phyloP scores from a whole-genome alignment of 345 rosid species.

The Acer saccharum region DNA sequence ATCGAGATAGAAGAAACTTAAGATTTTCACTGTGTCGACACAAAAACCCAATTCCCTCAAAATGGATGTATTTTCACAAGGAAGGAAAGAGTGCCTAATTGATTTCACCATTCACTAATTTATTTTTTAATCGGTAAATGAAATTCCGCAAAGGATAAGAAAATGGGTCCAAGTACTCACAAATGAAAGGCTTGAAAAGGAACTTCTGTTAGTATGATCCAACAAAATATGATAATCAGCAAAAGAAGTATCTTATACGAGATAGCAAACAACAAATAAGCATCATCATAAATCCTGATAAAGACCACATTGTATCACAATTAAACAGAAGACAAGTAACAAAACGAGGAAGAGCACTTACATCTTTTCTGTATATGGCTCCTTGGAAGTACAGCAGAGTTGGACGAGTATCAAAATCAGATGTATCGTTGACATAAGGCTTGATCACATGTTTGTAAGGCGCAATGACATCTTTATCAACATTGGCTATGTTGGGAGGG shows the following conservation, averaged over 20 bases:
- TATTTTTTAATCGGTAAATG: not conserved
- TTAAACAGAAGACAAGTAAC: not conserved
- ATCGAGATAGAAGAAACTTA: not conserved
- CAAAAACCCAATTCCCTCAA: not conserved
- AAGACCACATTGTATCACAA: not conserved
- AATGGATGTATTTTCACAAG: not conserved
- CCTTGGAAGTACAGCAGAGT: constrained; percentile 93
- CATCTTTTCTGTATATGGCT: constrained; percentile 95
- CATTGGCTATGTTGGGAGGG: constrained; percentile 75
- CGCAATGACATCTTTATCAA: constrained; percentile 85
- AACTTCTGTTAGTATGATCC: not conserved
- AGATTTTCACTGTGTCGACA: not conserved
- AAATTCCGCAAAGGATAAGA: not conserved
- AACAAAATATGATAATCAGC: not conserved
- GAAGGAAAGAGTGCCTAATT: not conserved
- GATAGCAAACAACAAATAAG: not conserved
- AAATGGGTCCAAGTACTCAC: not conserved
- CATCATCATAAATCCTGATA: not conserved
- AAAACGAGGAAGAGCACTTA: constrained; percentile 38
- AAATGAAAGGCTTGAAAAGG: not conserved
- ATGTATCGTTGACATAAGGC: constrained; percentile 59
- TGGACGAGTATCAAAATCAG: constrained; percentile 68
- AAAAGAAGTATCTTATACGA: not conserved
- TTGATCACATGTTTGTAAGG: constrained; percentile 86
- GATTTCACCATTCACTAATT: not conserved